Evolutionary conservation across 2,329 filamentous ascomycete genomes (phyloP).

Genomic region (Colletotrichum spinosum): DNA sequence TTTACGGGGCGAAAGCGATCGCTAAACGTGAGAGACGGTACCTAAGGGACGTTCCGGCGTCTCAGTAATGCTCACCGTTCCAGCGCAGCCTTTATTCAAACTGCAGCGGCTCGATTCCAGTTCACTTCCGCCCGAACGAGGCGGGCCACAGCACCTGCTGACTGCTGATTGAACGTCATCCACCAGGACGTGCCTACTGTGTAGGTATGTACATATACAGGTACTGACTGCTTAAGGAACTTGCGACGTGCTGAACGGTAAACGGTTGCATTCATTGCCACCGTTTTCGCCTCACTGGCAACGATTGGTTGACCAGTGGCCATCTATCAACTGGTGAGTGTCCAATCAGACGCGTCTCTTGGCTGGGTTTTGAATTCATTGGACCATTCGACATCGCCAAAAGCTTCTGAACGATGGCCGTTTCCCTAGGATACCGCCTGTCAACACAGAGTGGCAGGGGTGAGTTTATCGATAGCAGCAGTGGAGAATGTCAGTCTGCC

Average conservation of each 20-base stretch:
- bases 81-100: no score
- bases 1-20: no score
- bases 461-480: constrained; percentile 12
- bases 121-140: no score
- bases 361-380: constrained; percentile 41
- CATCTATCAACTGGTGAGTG: background rate
- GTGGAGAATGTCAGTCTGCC: constrained; percentile 28
- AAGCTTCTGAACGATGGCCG: constrained; percentile 12
- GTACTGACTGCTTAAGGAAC: no score
- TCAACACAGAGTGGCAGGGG: constrained; percentile 5
- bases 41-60: no score
- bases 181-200: no score
- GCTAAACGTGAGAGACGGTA: no score
- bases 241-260: background rate
- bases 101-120: no score
- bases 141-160: no score
- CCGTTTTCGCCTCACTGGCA: background rate
- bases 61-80: no score
- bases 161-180: no score
- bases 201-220: no score
- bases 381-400: constrained; percentile 15
- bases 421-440: constrained; percentile 33
- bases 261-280: constrained; percentile 29
- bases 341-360: constrained; percentile 43
- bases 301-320: constrained; percentile 8